Conservation (phyloP, 1,284 basidiomycete species). For the Cryptococcus wingfieldii region DNA sequence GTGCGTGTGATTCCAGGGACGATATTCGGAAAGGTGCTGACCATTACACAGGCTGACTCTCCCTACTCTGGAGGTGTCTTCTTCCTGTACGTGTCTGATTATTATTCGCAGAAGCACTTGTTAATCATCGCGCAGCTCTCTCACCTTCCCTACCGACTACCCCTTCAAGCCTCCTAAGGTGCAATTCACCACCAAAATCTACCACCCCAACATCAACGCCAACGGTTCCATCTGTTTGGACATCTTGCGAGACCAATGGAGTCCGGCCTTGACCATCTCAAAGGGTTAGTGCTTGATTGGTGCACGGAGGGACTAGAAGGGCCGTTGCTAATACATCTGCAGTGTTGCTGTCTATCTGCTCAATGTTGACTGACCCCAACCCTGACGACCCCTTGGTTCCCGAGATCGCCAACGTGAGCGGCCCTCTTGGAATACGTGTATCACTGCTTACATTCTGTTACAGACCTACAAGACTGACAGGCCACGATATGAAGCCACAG, state of each 20-base stretch:
- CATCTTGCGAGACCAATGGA: slow-evolving; percentile 96
- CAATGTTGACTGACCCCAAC: slow-evolving; percentile 95
- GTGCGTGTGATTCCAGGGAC: slow-evolving; percentile 54
- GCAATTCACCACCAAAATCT: slow-evolving; percentile 88
- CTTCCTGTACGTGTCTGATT: slow-evolving; percentile 62
- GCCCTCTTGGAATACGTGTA: not conserved
- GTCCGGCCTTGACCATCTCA: slow-evolving; percentile 95
- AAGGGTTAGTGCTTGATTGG: slow-evolving; percentile 63
- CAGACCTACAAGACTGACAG: slow-evolving; percentile 95
- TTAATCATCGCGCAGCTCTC: slow-evolving; percentile 24
- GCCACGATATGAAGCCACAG: slow-evolving; percentile 86
- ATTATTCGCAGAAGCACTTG: not conserved
- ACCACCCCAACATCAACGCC: slow-evolving; percentile 60
- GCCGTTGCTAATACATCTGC: not conserved
- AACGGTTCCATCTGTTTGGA: slow-evolving; percentile 95
- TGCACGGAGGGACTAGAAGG: not conserved
- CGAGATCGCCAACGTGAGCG: slow-evolving; percentile 55
- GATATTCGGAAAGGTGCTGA: not conserved
- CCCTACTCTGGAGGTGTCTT: slow-evolving; percentile 95
- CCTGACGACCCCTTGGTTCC: slow-evolving; percentile 79
- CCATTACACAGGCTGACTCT: slow-evolving; percentile 67
- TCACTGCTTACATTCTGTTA: not conserved
- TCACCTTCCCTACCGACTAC: slow-evolving; percentile 66
- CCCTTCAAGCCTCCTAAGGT: slow-evolving; percentile 99
- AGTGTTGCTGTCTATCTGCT: slow-evolving; percentile 92